Conservation (phyloP, 192 early-diverging fungal species). For the Thamnidium elegans region DNA sequence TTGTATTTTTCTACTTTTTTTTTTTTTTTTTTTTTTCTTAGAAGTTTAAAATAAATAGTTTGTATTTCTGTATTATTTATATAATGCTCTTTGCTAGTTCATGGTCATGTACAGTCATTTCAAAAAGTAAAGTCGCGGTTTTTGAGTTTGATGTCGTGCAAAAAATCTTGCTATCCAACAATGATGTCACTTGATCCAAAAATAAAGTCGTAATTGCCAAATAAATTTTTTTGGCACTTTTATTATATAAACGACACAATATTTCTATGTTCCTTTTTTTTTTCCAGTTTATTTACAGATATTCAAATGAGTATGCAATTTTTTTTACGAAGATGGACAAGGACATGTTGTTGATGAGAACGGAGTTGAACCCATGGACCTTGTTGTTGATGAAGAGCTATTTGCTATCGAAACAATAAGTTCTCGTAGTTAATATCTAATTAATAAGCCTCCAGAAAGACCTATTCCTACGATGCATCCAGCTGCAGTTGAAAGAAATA, state of each 20-base stretch:
- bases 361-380: constrained; percentile 22
- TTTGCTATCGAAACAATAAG: constrained; percentile 17
- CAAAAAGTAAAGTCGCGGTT: not conserved
- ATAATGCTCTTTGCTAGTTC: too few species aligned
- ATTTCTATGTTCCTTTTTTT: not conserved
- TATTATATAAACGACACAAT: not conserved
- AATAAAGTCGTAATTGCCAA: constrained; percentile 4
- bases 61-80: too few species aligned
- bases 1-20: too few species aligned
- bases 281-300: not conserved
- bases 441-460: constrained; percentile 23
- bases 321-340: constrained; percentile 22
- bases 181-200: constrained; percentile 19
- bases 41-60: too few species aligned
- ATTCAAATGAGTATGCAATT: constrained; percentile 18
- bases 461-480: not conserved
- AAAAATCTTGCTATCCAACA: not conserved
- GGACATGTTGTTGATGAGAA: constrained; percentile 21
- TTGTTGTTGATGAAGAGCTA: constrained; percentile 20
- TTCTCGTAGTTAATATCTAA: constrained; percentile 6
- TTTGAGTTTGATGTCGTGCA: too few species aligned
- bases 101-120: constrained; percentile 9
- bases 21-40: too few species aligned
- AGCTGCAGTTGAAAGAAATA: not conserved
- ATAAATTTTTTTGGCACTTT: not conserved